phyloP scores from a whole-genome alignment of 371 early-diverging fungal species.

The Catenaria anguillulae region DNA sequence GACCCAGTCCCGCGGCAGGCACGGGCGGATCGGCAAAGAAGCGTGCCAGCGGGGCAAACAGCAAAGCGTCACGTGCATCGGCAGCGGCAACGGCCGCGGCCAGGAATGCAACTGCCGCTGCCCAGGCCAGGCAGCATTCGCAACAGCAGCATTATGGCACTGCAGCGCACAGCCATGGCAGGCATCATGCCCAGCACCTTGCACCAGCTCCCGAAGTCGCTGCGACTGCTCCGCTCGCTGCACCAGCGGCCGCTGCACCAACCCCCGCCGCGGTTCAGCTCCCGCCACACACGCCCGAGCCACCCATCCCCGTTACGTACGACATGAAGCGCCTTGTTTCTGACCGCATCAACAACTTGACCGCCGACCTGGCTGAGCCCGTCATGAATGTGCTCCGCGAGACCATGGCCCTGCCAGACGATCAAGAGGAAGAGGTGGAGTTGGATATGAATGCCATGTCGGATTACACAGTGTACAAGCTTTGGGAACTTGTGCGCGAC shows the following conservation, averaged over 20 bases:
- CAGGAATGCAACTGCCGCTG: too few relatives aligned
- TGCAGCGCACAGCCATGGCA: too few relatives aligned
- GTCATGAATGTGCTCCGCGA: slow-evolving; percentile 75
- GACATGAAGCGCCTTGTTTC: slow-evolving; percentile 82
- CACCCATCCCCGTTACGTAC: slow-evolving; percentile 45
- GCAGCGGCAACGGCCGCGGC: too few relatives aligned
- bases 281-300: slow-evolving; percentile 11
- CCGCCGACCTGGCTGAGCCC: slow-evolving; percentile 54
- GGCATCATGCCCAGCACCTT: too few relatives aligned
- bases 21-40: too few relatives aligned
- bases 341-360: slow-evolving; percentile 59
- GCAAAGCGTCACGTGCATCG: too few relatives aligned
- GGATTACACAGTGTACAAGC: slow-evolving; percentile 56
- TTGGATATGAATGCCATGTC: slow-evolving; percentile 87
- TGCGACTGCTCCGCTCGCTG: not conserved
- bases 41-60: too few relatives aligned
- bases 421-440: slow-evolving; percentile 74
- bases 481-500: slow-evolving; percentile 48
- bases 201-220: not conserved
- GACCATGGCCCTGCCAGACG: slow-evolving; percentile 59
- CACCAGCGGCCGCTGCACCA: too few relatives aligned
- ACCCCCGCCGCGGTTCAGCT: slow-evolving; percentile 14
- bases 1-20: too few relatives aligned
- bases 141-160: too few relatives aligned
- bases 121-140: too few relatives aligned